These are phyloP conservation scores for Picochlorum sp. DNA, from an alignment of 139 green algal genomes.

Conservation along the genomic window DNA sequence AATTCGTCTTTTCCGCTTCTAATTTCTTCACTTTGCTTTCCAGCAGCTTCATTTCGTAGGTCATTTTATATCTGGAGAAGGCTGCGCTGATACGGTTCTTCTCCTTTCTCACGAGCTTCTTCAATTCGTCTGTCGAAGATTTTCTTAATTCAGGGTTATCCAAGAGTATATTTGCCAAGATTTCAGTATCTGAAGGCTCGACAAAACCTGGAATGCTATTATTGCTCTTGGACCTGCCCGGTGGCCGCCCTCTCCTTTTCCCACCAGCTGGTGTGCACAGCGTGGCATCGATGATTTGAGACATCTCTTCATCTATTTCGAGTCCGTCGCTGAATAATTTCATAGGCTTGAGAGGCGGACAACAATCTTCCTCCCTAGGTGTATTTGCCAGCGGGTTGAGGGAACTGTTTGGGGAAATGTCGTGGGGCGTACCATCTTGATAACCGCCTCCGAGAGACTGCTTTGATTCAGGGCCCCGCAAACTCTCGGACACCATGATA, in stretches of 20 bases:
- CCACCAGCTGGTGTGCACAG: background rate
- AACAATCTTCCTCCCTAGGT: background rate
- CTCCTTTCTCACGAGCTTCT: constrained; percentile 12
- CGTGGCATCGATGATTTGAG: background rate
- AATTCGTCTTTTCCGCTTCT: background rate
- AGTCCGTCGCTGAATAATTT: background rate
- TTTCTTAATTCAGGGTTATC: background rate
- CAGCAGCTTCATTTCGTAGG: background rate
- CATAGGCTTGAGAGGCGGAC: background rate
- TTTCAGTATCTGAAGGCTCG: constrained; percentile 8
- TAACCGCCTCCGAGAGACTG: background rate
- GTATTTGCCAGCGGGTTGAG: no score
- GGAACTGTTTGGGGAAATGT: no score
- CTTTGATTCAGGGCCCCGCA: background rate
- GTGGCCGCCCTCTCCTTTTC: constrained; percentile 6
- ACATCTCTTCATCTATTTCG: constrained; percentile 7
- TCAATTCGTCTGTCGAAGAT: constrained; percentile 2
- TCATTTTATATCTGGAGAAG: background rate
- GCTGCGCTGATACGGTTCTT: constrained; percentile 14
- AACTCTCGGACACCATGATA: background rate
- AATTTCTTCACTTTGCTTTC: constrained; percentile 1
- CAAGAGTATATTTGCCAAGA: constrained; percentile 7
- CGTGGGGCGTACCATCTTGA: no score
- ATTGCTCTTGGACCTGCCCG: background rate
- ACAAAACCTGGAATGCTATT: background rate